Conservation (phyloP, 169 alveolate genomes). For the Hammondia hammondi region DNA sequence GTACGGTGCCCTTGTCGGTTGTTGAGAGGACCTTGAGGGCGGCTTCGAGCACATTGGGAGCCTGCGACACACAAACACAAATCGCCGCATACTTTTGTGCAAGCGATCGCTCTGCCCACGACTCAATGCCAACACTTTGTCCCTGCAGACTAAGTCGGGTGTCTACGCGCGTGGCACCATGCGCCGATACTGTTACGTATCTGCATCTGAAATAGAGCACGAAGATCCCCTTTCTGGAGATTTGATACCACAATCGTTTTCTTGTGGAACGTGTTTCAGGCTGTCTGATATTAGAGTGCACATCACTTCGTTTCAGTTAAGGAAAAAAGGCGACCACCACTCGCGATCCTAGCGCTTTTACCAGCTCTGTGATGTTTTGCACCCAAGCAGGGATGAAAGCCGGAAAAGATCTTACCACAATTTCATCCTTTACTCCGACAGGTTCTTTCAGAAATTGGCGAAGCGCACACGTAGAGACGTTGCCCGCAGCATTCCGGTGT, state of each 20-base stretch:
- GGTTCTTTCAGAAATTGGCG: background rate
- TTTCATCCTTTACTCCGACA: constrained; percentile 3
- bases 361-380: too few relatives aligned
- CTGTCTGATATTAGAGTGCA: too few relatives aligned
- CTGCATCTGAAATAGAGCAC: too few relatives aligned
- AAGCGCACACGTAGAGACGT: background rate
- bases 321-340: background rate
- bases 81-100: background rate
- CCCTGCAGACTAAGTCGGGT: too few relatives aligned
- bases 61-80: background rate
- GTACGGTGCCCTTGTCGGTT: constrained; percentile 9
- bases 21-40: constrained; percentile 4
- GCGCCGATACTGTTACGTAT: too few relatives aligned
- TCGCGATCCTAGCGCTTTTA: background rate
- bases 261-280: too few relatives aligned
- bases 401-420: background rate
- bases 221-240: too few relatives aligned
- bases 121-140: too few relatives aligned
- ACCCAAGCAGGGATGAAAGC: background rate
- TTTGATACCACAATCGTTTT: too few relatives aligned
- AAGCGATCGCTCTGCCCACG: too few relatives aligned
- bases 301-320: too few relatives aligned
- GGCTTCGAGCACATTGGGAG: background rate
- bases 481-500: constrained; percentile 26
- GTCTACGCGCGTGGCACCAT: too few relatives aligned